Percentiles rank a stretch among this genome's conserved stretches.
Conservation (phyloP, 345 rosid species). For the Rhodamnia rubescens region DNA sequence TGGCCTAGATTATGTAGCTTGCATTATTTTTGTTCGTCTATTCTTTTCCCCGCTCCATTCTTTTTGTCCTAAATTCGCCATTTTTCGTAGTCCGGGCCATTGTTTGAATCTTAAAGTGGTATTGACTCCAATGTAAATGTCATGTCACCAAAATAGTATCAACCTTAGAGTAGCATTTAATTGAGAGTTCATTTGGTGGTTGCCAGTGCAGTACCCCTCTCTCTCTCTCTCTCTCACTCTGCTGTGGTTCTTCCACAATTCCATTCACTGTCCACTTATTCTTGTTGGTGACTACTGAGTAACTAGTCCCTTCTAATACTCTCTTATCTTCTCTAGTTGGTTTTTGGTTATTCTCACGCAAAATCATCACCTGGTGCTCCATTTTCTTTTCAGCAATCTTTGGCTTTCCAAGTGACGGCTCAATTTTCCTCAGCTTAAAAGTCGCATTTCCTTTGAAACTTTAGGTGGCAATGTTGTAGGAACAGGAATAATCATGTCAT, state of each 20-base stretch:
- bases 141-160: background rate
- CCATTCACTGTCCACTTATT: background rate
- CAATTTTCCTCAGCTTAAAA: background rate
- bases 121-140: background rate
- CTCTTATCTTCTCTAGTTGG: background rate
- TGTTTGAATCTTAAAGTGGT: background rate
- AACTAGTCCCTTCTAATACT: background rate
- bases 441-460: background rate
- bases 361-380: background rate
- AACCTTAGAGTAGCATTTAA: background rate
- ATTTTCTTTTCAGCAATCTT: background rate
- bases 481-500: background rate
- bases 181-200: background rate
- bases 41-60: background rate
- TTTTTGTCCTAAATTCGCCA: background rate
- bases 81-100: background rate
- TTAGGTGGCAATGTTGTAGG: background rate
- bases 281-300: background rate
- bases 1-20: conserved; percentile 28
- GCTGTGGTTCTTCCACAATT: background rate
- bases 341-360: background rate
- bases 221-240: background rate
- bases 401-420: background rate
- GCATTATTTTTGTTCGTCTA: background rate
- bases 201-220: background rate